A percentile compares a stretch with the other conserved stretches of the same genome.
Evolutionary conservation across 2,329 filamentous ascomycete species (phyloP).

Genomic region (Trichoderma sp.): DNA sequence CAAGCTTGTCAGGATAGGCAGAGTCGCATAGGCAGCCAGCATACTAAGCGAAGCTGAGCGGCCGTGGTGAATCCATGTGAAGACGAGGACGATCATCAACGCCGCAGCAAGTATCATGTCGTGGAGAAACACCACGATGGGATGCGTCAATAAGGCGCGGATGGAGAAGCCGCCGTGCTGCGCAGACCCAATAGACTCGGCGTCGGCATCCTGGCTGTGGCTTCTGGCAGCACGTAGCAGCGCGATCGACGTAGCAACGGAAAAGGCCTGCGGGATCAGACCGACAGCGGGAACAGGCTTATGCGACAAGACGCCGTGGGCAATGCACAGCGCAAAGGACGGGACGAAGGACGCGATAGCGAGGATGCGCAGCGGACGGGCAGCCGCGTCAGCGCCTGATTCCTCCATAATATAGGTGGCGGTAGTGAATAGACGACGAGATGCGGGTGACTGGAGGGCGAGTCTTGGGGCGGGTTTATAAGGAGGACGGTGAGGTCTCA

Average conservation of each 20-base stretch:
- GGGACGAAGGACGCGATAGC: slow-evolving; percentile 45
- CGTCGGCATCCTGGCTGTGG: slow-evolving; percentile 18
- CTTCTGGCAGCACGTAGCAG: slow-evolving; percentile 32
- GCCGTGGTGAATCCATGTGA: slow-evolving; percentile 44
- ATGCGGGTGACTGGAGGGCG: neutral
- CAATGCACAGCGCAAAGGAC: slow-evolving; percentile 46
- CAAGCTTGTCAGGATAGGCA: slow-evolving; percentile 49
- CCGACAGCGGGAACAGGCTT: slow-evolving; percentile 45
- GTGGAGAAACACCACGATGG: slow-evolving; percentile 45
- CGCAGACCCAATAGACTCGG: slow-evolving; percentile 11
- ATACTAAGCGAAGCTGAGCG: slow-evolving; percentile 42
- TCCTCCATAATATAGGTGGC: slow-evolving; percentile 9
- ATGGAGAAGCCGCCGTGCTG: slow-evolving; percentile 14
- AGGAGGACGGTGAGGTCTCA: neutral
- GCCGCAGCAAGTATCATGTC: slow-evolving; percentile 45
- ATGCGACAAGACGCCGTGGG: slow-evolving; percentile 44
- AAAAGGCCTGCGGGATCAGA: slow-evolving; percentile 46
- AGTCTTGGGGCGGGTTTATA: neutral
- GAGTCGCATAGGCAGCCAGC: slow-evolving; percentile 49
- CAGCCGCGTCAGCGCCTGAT: slow-evolving; percentile 24
- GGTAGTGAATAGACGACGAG: neutral
- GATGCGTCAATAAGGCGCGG: slow-evolving; percentile 34
- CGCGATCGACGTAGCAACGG: slow-evolving; percentile 37
- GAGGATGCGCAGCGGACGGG: slow-evolving; percentile 41
- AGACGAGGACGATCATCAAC: slow-evolving; percentile 46